Conservation (phyloP, 2,329 filamentous ascomycete genomes). For the Calonectria hawksworthii region DNA sequence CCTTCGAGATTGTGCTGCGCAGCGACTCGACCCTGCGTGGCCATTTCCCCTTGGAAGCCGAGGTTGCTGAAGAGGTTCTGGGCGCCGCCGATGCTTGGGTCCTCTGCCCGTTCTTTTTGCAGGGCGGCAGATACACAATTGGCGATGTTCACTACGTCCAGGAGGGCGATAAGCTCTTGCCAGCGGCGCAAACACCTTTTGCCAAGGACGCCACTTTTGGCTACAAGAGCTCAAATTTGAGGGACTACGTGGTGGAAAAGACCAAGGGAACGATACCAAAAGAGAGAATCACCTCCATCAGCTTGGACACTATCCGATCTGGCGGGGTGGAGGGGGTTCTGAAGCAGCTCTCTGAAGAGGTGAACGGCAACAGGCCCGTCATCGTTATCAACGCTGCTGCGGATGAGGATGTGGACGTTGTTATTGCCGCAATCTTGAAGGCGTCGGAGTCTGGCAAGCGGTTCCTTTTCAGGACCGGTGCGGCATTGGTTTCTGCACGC, state of each 20-base stretch:
- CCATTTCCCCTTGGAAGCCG: conserved; percentile 69
- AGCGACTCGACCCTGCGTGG: conserved; percentile 70
- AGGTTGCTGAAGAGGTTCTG: conserved; percentile 64
- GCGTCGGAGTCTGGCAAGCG: conserved; percentile 50
- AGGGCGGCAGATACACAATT: conserved; percentile 71
- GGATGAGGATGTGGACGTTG: conserved; percentile 68
- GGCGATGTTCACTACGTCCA: conserved; percentile 71
- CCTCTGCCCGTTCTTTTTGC: conserved; percentile 70
- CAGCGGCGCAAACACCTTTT: conserved; percentile 68
- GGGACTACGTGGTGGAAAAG: conserved; percentile 67
- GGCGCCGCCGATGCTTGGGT: conserved; percentile 67
- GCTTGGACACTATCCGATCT: conserved; percentile 61
- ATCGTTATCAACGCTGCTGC: conserved; percentile 67
- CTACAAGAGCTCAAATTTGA: conserved; percentile 64
- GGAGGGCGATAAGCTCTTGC: conserved; percentile 56
- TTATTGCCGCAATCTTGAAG: conserved; percentile 62
- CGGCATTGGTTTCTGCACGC: conserved; percentile 60
- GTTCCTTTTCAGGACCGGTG: conserved; percentile 57
- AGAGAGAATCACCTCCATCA: conserved; percentile 59
- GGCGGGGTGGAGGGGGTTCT: conserved; percentile 60
- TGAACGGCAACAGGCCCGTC: conserved; percentile 47
- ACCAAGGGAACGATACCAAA: conserved; percentile 56
- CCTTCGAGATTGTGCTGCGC: conserved; percentile 69
- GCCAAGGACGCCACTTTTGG: conserved; percentile 71
- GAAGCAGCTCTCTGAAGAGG: conserved; percentile 54